Evolutionary conservation across 306 rosid genomes (phyloP).

Genomic region (Glycyrrhiza uralensis): DNA sequence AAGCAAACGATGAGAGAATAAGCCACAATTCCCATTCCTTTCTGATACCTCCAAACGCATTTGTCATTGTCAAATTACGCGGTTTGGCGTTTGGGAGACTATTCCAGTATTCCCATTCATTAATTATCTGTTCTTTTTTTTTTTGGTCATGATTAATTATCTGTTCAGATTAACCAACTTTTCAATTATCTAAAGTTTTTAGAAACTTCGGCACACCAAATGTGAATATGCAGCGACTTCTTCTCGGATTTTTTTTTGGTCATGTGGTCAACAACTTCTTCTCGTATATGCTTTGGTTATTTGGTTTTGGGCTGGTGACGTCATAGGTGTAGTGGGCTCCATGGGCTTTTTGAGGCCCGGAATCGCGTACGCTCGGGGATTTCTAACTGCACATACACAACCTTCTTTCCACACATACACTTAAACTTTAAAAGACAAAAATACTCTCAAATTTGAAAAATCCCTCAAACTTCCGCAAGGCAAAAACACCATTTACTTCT

Average conservation of each 20-base stretch:
- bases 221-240: background rate
- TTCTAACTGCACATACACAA: no score
- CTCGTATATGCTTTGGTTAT: background rate
- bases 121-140: background rate
- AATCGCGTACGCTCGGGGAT: no score
- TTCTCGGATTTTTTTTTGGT: no score
- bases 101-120: background rate
- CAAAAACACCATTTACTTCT: no score
- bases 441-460: no score
- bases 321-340: background rate
- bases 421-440: no score
- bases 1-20: background rate
- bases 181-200: background rate
- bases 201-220: background rate
- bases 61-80: conserved; percentile 3
- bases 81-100: background rate
- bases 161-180: background rate
- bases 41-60: background rate
- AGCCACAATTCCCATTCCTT: background rate
- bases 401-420: no score
- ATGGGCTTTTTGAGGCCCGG: background rate
- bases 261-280: no score
- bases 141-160: no score
- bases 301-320: background rate
- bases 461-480: no score